phyloP scores from a whole-genome alignment of 306 rosid genomes.

The Begonia loranthoides region DNA sequence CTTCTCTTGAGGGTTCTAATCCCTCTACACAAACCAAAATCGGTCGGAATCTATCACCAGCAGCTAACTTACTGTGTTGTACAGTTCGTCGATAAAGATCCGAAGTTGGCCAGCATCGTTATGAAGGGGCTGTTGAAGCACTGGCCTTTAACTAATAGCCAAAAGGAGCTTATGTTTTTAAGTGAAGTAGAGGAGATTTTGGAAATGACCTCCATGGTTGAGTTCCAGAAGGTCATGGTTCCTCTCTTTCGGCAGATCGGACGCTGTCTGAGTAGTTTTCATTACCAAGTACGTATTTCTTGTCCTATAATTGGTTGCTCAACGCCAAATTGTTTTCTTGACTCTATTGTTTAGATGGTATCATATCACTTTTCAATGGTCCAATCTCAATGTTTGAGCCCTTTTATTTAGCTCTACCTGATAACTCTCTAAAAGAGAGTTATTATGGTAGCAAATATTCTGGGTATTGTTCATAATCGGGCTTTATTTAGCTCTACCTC shows the following conservation, averaged over 20 bases:
- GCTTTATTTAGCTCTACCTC: too few relatives aligned
- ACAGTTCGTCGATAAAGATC: conserved; percentile 95
- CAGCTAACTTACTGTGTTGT: conserved; percentile 78
- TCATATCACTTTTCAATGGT: too few relatives aligned
- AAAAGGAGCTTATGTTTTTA: conserved; percentile 93
- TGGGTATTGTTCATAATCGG: too few relatives aligned
- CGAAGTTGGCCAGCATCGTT: conserved; percentile 63
- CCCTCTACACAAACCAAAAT: conserved; percentile 95
- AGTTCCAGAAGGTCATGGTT: conserved; percentile 75
- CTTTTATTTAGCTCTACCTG: too few relatives aligned
- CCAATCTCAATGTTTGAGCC: too few relatives aligned
- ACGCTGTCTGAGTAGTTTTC: conserved; percentile 71
- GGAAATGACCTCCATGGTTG: conserved; percentile 80
- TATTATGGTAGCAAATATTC: too few relatives aligned
- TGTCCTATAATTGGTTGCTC: neutral
- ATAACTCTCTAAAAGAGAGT: too few relatives aligned
- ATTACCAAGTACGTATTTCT: conserved; percentile 62
- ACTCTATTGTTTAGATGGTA: neutral
- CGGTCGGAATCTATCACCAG: conserved; percentile 86
- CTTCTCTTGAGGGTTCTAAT: conserved; percentile 78
- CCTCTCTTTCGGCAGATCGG: conserved; percentile 66
- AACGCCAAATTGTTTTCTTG: conserved; percentile 3
- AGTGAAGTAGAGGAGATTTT: conserved; percentile 92
- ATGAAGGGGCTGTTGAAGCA: conserved; percentile 78
- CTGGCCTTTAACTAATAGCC: conserved; percentile 97